Conservation (phyloP, 768 basidiomycete genomes). For the Paxillus rubicundulus region DNA sequence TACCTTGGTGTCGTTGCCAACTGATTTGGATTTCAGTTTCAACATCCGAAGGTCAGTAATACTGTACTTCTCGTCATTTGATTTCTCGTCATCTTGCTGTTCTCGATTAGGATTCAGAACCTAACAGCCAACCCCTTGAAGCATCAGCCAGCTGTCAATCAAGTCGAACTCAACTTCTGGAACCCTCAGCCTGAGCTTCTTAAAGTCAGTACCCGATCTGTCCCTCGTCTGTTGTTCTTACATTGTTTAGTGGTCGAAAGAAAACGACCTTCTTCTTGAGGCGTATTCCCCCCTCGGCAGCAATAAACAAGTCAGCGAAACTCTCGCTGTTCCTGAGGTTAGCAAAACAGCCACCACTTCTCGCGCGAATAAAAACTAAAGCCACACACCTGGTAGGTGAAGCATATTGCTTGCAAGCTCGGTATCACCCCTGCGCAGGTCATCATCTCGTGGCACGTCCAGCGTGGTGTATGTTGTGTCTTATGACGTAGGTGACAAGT, state of each 20-base stretch:
- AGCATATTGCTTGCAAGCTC: conserved; percentile 56
- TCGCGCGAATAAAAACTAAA: background rate
- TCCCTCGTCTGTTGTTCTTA: background rate
- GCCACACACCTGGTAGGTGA: conserved; percentile 36
- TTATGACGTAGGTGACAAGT: background rate
- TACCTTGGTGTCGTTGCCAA: background rate
- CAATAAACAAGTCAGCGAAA: conserved; percentile 52
- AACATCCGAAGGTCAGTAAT: conserved; percentile 47
- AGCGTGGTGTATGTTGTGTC: conserved; percentile 56
- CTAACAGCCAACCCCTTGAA: conserved; percentile 60
- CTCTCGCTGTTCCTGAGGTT: conserved; percentile 58
- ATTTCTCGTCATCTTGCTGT: background rate
- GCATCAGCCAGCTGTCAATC: conserved; percentile 67
- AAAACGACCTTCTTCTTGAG: conserved; percentile 61
- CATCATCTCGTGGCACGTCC: conserved; percentile 73
- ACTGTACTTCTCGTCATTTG: background rate
- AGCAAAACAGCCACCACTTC: background rate
- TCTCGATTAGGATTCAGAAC: conserved; percentile 47
- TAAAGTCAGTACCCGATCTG: conserved; percentile 36
- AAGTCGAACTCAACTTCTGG: conserved; percentile 77
- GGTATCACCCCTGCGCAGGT: conserved; percentile 74
- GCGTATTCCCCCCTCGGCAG: conserved; percentile 79
- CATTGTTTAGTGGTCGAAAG: conserved; percentile 57
- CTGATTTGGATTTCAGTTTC: conserved; percentile 40
- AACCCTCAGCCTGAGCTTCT: conserved; percentile 77